Base-by-base conservation (phyloP, 495 filamentous ascomycete species). In the Penicillium robsamsonii region DNA sequence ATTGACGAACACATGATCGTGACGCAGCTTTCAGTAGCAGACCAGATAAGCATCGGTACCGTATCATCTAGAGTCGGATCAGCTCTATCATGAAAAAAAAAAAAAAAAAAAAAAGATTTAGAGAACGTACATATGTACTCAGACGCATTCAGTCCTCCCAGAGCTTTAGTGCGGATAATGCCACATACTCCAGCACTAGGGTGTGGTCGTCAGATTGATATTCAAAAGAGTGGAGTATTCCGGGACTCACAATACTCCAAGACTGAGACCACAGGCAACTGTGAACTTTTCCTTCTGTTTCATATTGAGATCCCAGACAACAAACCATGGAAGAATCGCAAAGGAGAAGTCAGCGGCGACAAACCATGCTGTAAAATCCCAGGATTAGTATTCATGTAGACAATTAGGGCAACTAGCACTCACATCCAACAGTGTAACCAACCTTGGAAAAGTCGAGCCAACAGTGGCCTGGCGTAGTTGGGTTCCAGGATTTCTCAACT, bases 301-400 rank as follows among this genome's bases (percentile, higher is more conserved):
- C 64, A 70, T 70, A 33, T 67, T 70, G 49, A 67, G 55, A 45
- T 70, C 60, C 67, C 67, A 70, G 24, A 68, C 51, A 18, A 67
- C 58, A 24, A 70, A 67, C 67, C 67, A 70, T 1, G 64, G 67
- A 2, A 70, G 64, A 30, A 65, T 65, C 1, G 67, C 67, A 46
- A 70, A 65, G 24, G 58, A 56, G 35, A 70, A 64, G 46, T 70
- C 67, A 20, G 58, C 58, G 13, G 54, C 64, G 13, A 65, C 62
- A 30, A 65, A 67, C 62, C 64, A 65, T 11, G 67, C 64, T 67
- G 15, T 9, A 29, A 40, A 49, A 33, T 17, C 2, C 43, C 4
- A 27, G 3, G 12, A 10, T 54, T 37, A 54, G 42, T 6, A 35
- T 37, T 6, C 13, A 17, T 6, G 27, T 27, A 18, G 2, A 15